Evolutionary conservation across 345 rosid species (phyloP), one percentile per base, ranked within the genome.

Genomic region (Cardiospermum halicacabum): DNA sequence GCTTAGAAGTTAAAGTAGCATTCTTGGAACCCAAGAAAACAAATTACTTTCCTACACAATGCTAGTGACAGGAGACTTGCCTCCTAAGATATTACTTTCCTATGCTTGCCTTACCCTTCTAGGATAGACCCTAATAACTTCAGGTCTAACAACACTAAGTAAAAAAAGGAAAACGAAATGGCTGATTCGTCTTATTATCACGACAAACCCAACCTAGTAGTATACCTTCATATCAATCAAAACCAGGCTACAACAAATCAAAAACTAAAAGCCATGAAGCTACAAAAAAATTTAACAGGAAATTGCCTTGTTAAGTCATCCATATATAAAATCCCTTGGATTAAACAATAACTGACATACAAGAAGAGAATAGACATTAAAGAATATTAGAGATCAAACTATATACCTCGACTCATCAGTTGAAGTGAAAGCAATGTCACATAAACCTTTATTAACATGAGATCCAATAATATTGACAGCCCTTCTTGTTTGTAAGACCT

Each of bases 381-480:
- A 7, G 3, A 32, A 13, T 5, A 37, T 19, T 28, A 39, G 11
- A 19, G 18, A 12, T 3, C 50, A 34, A 37, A 62, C 50, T 27
- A 68, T 80, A 43, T 58, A 91, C 99, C 90, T 87, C 74, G 90
- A 82, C 56, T 75, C 73, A 64, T 84, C 91, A 66, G 59, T 61
- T 53, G 76, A 64, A 42, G 68, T 68, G 47, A 89, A 87, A 53
- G 94, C 84, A 63, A 94, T 72, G 73, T 85, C 96, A 54, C 90
- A 80, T 59, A 89, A 75, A 64, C 96, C 96, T 65, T 77, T 80
- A 25, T 11, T 71, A 63, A 74, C 30, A 36, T 72, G 63, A 62
- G 81, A 77, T 62, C 96, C 96, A 49, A 78, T 64, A 74, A 83
- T 63, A 3, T 86, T 77, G 56, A 79, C 77, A 68, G 71, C 57